Conservation (phyloP, 129 eudicot species). For the Centrapalus pauciflorus region DNA sequence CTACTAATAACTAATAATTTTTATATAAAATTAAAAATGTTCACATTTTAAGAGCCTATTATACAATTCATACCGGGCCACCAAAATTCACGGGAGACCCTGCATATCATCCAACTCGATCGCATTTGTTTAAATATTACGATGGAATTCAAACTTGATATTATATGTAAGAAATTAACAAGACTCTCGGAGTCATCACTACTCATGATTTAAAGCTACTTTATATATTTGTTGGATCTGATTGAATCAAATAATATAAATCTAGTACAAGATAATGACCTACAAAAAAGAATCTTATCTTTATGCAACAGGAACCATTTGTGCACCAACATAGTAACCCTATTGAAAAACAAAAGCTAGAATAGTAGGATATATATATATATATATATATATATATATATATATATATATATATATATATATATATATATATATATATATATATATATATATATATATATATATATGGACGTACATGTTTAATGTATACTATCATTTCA, state of each 20-base stretch:
- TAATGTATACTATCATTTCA: too few species aligned
- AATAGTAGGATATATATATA: slow-evolving; percentile 16
- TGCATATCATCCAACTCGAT: too few species aligned
- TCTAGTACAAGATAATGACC: not conserved
- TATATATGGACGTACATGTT: too few species aligned
- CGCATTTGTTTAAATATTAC: not conserved
- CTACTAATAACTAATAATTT: too few species aligned
- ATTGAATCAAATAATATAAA: slow-evolving; percentile 17
- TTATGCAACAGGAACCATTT: slow-evolving; percentile 10
- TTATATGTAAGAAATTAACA: not conserved
- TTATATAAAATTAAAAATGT: too few species aligned
- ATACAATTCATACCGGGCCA: too few species aligned
- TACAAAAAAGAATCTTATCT: slow-evolving; percentile 25
- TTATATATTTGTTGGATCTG: slow-evolving; percentile 15
- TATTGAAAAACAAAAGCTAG: slow-evolving; percentile 21
- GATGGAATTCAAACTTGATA: slow-evolving; percentile 7
- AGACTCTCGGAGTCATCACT: slow-evolving; percentile 1
- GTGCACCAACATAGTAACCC: slow-evolving; percentile 32
- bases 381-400: too few species aligned
- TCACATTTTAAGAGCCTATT: too few species aligned
- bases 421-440: too few species aligned
- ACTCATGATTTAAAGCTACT: slow-evolving; percentile 13
- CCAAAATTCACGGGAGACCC: too few species aligned
- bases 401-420: too few species aligned
- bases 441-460: too few species aligned